phyloP scores from a whole-genome alignment of 805 yeast species.

The Cyberlindnera euphorbiae region DNA sequence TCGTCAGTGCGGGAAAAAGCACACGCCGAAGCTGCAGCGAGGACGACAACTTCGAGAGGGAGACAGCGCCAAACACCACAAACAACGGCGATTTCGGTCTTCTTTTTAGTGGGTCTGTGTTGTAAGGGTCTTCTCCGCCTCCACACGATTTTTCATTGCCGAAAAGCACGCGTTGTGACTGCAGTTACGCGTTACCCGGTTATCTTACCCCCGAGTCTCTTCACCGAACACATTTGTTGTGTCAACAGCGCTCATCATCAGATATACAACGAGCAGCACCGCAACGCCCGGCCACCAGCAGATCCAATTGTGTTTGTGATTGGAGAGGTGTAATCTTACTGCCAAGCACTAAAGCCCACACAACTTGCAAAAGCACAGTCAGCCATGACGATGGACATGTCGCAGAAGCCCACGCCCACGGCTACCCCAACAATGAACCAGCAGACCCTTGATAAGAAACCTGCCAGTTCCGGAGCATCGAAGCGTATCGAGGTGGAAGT shows the following conservation, averaged over 20 bases:
- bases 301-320: too few relatives aligned
- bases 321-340: too few relatives aligned
- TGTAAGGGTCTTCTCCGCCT: too few relatives aligned
- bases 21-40: constrained; percentile 2
- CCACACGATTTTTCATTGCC: too few relatives aligned
- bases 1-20: constrained; percentile 7
- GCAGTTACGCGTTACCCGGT: too few relatives aligned
- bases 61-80: constrained; percentile 5
- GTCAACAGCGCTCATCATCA: constrained; percentile 4
- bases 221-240: constrained; percentile 3
- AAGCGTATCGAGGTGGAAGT: constrained; percentile 55
- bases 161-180: background rate
- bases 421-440: constrained; percentile 14
- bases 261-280: background rate
- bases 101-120: too few relatives aligned
- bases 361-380: background rate
- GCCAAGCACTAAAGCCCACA: too few relatives aligned
- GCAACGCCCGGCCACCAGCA: background rate
- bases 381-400: constrained; percentile 9
- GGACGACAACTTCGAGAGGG: background rate
- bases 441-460: constrained; percentile 9
- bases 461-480: constrained; percentile 2
- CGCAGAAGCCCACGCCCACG: constrained; percentile 11
- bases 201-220: too few relatives aligned
- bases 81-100: background rate